Conservation (phyloP, 352 stramenopile genomes). For the Phytophthora crassamura region DNA sequence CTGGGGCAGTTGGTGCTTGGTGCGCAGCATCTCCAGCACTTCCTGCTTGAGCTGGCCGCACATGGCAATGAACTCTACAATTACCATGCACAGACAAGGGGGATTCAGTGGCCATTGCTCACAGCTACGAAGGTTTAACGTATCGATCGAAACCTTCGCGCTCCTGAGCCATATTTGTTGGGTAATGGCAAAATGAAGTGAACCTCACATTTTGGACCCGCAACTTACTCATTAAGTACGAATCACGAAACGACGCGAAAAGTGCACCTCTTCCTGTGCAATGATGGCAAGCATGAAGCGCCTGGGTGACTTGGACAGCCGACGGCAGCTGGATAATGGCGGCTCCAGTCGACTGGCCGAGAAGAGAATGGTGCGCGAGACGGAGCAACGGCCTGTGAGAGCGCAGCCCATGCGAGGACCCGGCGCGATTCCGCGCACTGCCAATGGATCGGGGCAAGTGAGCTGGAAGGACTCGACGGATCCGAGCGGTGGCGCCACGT, state of each 20-base stretch:
- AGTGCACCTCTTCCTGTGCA: slow-evolving; percentile 4
- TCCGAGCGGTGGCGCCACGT: slow-evolving; percentile 19
- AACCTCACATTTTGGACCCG: slow-evolving; percentile 22
- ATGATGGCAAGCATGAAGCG: slow-evolving; percentile 40
- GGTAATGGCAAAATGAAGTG: slow-evolving; percentile 24
- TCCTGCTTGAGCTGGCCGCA: slow-evolving; percentile 80
- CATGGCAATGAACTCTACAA: slow-evolving; percentile 80
- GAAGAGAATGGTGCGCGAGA: slow-evolving; percentile 49
- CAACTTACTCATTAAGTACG: slow-evolving; percentile 13
- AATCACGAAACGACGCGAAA: slow-evolving; percentile 33
- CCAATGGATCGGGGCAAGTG: slow-evolving; percentile 3
- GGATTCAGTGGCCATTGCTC: too few relatives aligned
- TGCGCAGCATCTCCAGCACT: slow-evolving; percentile 69
- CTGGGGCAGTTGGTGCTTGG: slow-evolving; percentile 77
- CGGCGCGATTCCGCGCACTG: slow-evolving; percentile 4
- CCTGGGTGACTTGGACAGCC: slow-evolving; percentile 12
- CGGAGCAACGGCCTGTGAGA: slow-evolving; percentile 58
- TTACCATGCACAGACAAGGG: not conserved
- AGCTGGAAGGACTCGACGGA: slow-evolving; percentile 17
- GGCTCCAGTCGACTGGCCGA: slow-evolving; percentile 5
- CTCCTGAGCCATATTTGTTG: slow-evolving; percentile 45
- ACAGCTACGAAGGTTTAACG: too few relatives aligned
- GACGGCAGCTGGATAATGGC: slow-evolving; percentile 15
- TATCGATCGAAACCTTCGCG: slow-evolving; percentile 35
- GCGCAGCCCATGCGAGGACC: slow-evolving; percentile 67